Conservation (phyloP, 192 early-diverging fungal species). For the Spizellomyces sp. region DNA sequence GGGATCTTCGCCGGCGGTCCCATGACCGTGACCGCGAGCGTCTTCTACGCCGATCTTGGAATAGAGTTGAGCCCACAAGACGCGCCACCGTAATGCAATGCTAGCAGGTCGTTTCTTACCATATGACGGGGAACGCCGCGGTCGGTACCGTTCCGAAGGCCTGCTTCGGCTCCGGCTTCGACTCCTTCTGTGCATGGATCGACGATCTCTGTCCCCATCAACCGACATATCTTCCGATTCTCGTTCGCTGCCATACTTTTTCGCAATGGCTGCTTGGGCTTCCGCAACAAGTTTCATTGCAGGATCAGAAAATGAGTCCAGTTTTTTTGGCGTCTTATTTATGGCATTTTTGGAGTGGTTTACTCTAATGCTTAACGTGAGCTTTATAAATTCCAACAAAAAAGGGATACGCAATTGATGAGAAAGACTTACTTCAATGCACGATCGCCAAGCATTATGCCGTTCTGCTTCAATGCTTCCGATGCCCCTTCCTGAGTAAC, state of each 20-base stretch:
- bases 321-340: slow-evolving; percentile 59
- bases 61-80: background rate
- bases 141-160: background rate
- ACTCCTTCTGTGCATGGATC: background rate
- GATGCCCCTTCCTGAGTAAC: slow-evolving; percentile 55
- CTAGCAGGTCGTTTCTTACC: background rate
- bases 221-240: background rate
- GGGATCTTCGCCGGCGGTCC: slow-evolving; percentile 1
- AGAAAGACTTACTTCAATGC: slow-evolving; percentile 54
- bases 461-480: slow-evolving; percentile 66
- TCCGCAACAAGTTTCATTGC: slow-evolving; percentile 57
- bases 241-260: slow-evolving; percentile 33
- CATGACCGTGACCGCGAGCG: slow-evolving; percentile 9
- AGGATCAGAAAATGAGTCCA: slow-evolving; percentile 38
- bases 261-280: slow-evolving; percentile 50
- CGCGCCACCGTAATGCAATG: background rate
- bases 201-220: slow-evolving; percentile 3
- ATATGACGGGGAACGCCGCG: background rate
- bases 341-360: slow-evolving; percentile 80
- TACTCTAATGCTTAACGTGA: slow-evolving; percentile 43
- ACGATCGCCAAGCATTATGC: slow-evolving; percentile 62
- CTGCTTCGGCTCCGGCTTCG: background rate
- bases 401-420: background rate
- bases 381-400: slow-evolving; percentile 7
- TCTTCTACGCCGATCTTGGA: background rate